Evolutionary conservation across 192 early-diverging fungal species (phyloP).

Genomic region (Coemansia reversa): DNA sequence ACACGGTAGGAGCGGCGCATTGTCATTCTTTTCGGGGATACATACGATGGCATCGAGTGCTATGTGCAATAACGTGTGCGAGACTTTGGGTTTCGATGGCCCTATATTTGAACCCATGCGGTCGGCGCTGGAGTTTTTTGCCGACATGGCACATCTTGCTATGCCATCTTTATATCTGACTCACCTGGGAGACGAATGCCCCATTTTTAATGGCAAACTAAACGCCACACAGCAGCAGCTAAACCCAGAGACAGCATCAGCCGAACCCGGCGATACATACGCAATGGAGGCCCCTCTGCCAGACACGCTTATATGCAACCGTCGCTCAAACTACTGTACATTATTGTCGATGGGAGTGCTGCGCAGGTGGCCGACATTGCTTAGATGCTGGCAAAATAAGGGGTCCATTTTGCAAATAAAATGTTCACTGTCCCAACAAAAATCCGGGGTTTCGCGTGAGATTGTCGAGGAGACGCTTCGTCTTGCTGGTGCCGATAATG

Average conservation of each 20-base stretch:
- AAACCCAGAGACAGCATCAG: neutral
- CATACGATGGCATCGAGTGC: neutral
- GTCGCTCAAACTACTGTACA: neutral
- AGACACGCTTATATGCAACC: neutral
- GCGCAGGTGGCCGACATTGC: neutral
- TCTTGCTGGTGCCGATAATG: neutral
- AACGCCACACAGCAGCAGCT: neutral
- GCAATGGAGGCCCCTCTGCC: neutral
- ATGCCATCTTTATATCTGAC: slow-evolving; percentile 49
- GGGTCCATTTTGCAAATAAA: neutral
- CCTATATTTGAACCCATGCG: slow-evolving; percentile 23
- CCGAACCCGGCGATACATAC: neutral
- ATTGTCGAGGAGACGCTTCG: neutral
- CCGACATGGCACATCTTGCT: slow-evolving; percentile 37
- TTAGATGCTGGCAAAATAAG: neutral
- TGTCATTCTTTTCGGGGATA: neutral
- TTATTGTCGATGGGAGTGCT: neutral
- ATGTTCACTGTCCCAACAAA: neutral
- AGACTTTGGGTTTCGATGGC: slow-evolving; percentile 1
- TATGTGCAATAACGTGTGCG: neutral
- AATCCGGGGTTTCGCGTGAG: neutral
- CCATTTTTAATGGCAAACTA: neutral
- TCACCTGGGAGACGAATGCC: slow-evolving; percentile 19
- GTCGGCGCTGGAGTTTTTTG: slow-evolving; percentile 34
- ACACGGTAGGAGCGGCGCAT: neutral